Evolutionary conservation across 2,329 filamentous ascomycete species (phyloP).

Genomic region (Celoporthe dispersa): DNA sequence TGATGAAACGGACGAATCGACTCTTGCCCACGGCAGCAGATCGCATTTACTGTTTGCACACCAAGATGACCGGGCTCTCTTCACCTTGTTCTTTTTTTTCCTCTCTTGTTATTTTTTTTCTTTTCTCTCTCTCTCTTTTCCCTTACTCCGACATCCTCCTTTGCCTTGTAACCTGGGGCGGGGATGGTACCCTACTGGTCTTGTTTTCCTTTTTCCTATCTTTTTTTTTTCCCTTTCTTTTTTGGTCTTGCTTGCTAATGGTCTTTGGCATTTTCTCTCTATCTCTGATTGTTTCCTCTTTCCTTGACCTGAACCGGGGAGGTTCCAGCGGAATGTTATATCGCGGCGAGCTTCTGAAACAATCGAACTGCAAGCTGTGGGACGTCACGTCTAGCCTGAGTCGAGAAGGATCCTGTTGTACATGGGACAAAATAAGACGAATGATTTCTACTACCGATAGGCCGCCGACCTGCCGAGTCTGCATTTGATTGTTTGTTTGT

Average conservation of each 20-base stretch:
- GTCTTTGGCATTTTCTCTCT: slow-evolving; percentile 12
- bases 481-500: not conserved
- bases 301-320: slow-evolving; percentile 6
- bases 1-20: slow-evolving; percentile 13
- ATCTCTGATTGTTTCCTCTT: slow-evolving; percentile 13
- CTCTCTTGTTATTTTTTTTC: too few relatives aligned
- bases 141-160: slow-evolving; percentile 18
- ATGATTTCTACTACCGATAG: not conserved
- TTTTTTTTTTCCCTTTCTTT: not conserved
- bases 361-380: slow-evolving; percentile 22
- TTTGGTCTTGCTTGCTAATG: slow-evolving; percentile 15
- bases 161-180: slow-evolving; percentile 22
- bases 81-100: too few relatives aligned
- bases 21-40: slow-evolving; percentile 1
- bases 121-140: not conserved
- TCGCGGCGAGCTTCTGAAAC: slow-evolving; percentile 18
- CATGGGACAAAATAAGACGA: slow-evolving; percentile 23
- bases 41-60: not conserved
- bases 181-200: slow-evolving; percentile 22
- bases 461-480: not conserved
- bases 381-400: slow-evolving; percentile 10
- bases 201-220: slow-evolving; percentile 10
- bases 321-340: slow-evolving; percentile 6
- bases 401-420: slow-evolving; percentile 20
- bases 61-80: slow-evolving; percentile 7